These are phyloP conservation scores for Pyrenochaeta sp. DNA, from an alignment of 2,329 filamentous ascomycete genomes.

Conservation along the genomic window DNA sequence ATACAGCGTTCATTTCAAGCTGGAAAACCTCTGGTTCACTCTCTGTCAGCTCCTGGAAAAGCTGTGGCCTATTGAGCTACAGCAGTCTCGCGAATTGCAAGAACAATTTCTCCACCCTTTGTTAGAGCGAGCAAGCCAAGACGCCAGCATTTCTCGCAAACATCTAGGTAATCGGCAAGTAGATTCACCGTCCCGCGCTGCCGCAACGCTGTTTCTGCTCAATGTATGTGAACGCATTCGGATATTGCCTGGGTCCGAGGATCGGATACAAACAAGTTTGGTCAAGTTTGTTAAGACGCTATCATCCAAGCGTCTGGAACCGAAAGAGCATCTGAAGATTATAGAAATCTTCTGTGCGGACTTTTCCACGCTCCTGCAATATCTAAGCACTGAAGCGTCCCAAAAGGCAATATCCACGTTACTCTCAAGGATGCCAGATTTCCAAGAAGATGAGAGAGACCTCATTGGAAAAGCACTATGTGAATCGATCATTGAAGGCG, in stretches of 20 bases:
- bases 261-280: conserved; percentile 27
- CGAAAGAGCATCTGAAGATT: conserved; percentile 22
- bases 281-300: conserved; percentile 32
- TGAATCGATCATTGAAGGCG: conserved; percentile 28
- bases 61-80: conserved; percentile 42
- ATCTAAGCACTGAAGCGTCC: conserved; percentile 22
- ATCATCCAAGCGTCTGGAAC: conserved; percentile 17
- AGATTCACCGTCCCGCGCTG: conserved; percentile 25
- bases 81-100: conserved; percentile 34
- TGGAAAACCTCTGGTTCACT: conserved; percentile 36
- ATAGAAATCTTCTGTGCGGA: conserved; percentile 37
- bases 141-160: conserved; percentile 16
- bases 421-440: conserved; percentile 21
- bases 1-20: conserved; percentile 22
- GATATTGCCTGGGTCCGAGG: conserved; percentile 28
- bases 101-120: conserved; percentile 32
- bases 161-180: conserved; percentile 11
- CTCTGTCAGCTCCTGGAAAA: conserved; percentile 34
- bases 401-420: conserved; percentile 25
- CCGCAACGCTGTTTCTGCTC: conserved; percentile 38
- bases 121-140: conserved; percentile 37
- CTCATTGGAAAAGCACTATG: conserved; percentile 26
- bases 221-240: conserved; percentile 32
- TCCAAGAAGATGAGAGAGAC: conserved; percentile 11
- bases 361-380: conserved; percentile 32